Evolutionary conservation across 1,139 yeast genomes (phyloP).

Genomic region (Wickerhamomyces sp.): DNA sequence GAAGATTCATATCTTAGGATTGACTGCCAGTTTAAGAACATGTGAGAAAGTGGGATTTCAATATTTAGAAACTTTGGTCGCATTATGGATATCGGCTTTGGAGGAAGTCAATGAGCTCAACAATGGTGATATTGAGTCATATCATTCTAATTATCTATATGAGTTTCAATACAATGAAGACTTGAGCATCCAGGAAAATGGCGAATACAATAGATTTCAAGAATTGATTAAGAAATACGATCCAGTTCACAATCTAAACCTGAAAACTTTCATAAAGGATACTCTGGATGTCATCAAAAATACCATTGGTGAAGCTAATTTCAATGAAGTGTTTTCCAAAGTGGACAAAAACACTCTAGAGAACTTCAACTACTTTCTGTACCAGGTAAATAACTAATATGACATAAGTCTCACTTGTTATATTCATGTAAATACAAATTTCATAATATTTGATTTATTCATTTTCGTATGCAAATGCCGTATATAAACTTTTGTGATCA

Average conservation of each 20-base stretch:
- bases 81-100: conserved; percentile 52
- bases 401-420: too few relatives aligned
- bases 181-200: conserved; percentile 44
- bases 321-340: conserved; percentile 22
- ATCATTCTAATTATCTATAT: conserved; percentile 51
- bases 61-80: conserved; percentile 38
- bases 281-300: conserved; percentile 27
- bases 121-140: conserved; percentile 59
- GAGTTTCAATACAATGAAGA: conserved; percentile 33
- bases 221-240: conserved; percentile 43
- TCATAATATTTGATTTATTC: too few relatives aligned
- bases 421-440: too few relatives aligned
- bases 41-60: conserved; percentile 27
- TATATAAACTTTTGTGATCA: not conserved
- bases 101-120: conserved; percentile 69
- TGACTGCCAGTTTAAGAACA: conserved; percentile 39
- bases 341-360: conserved; percentile 27
- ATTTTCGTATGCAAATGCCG: not conserved
- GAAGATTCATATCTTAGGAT: conserved; percentile 59
- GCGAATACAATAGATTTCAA: conserved; percentile 54
- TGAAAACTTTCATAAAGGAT: conserved; percentile 33
- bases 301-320: conserved; percentile 26
- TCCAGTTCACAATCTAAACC: conserved; percentile 53
- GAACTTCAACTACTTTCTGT: conserved; percentile 29
- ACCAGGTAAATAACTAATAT: conserved; percentile 7